Evolutionary conservation across 1,139 yeast genomes (phyloP).

Genomic region (Candida dubliniensis): DNA sequence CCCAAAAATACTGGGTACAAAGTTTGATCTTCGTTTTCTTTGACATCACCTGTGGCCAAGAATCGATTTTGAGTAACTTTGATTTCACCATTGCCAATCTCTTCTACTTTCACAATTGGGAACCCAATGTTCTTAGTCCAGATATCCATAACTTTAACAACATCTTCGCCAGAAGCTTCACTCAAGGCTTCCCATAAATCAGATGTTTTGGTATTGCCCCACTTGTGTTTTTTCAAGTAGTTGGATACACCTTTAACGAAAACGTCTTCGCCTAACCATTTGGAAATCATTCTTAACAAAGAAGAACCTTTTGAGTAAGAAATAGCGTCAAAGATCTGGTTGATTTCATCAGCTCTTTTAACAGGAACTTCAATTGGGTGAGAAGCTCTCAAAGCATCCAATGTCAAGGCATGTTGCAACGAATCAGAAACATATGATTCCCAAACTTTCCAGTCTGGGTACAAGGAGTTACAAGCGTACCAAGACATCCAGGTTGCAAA

Average conservation of each 20-base stretch:
- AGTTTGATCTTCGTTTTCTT: conserved; percentile 57
- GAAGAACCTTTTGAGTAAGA: conserved; percentile 86
- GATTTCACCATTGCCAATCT: conserved; percentile 38
- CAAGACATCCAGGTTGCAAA: conserved; percentile 63
- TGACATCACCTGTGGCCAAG: conserved; percentile 80
- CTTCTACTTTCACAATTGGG: conserved; percentile 69
- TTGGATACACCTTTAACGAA: conserved; percentile 74
- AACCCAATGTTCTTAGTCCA: conserved; percentile 88
- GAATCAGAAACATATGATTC: conserved; percentile 52
- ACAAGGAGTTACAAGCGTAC: conserved; percentile 50
- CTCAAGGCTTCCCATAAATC: conserved; percentile 82
- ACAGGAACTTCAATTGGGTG: conserved; percentile 63
- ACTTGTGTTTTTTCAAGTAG: conserved; percentile 72
- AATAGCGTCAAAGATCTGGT: conserved; percentile 58
- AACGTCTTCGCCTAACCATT: conserved; percentile 67
- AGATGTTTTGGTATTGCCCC: conserved; percentile 75
- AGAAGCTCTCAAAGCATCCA: conserved; percentile 54
- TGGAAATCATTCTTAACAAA: conserved; percentile 69
- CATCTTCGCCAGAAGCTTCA: conserved; percentile 77
- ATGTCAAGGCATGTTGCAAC: conserved; percentile 50
- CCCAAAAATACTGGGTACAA: conserved; percentile 85
- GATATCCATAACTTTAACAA: conserved; percentile 69
- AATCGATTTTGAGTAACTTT: conserved; percentile 73
- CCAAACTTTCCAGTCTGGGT: conserved; percentile 62
- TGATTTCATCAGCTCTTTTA: conserved; percentile 53